Base-by-base conservation (phyloP, 352 stramenopile genomes). In the Phytophthora rubi region DNA sequence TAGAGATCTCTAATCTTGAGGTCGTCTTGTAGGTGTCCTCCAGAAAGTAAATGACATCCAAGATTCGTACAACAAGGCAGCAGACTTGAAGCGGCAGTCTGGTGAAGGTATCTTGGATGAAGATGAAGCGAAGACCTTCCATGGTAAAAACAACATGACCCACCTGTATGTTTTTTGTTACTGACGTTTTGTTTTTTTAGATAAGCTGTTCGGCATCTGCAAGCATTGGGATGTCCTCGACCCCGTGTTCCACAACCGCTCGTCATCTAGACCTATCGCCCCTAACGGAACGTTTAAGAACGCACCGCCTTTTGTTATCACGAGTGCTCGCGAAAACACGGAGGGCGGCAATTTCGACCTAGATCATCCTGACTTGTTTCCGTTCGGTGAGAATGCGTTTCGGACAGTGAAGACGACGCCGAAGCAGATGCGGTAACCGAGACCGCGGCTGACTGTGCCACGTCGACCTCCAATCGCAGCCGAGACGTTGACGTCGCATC, bases 151-250 rank as follows among this genome's bases (percentile, higher is more conserved):
- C 35, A 42, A 42, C 35, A 42, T 42, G 30, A 47, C 6, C 13
- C 33, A 33, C 8, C 5, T 59, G n/a, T 12, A 48, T 42, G 9
- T 7, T 39, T 30, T 33, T 28, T 33, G 21, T 45, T 18, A 49
- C 1, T 33, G 30, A 15, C 6, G 37, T 51, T n/a, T 39, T 39
- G 8, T 39, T 35, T 35, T 15, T 26, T 7, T 47, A 62, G 56
- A 62, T 45, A 62, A 62, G 7, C 56, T 62, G 13, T 26, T 62
- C 26, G 16, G 57, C 18, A 63, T 63, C 10, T 63, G 45, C 57
- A 63, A 63, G 16, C 44, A 63, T 55, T 63, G 57, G n/a, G 30
- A 63, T 55, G 44, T 55, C 13, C 57, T 54, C 3, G 44, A 63
- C 16, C 57, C 57, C 45, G 35, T 63, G n/a, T 63, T 54, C 21